These are phyloP conservation scores for Coemansia sp. DNA, from an alignment of 192 early-diverging fungal genomes.

Conservation along the genomic window DNA sequence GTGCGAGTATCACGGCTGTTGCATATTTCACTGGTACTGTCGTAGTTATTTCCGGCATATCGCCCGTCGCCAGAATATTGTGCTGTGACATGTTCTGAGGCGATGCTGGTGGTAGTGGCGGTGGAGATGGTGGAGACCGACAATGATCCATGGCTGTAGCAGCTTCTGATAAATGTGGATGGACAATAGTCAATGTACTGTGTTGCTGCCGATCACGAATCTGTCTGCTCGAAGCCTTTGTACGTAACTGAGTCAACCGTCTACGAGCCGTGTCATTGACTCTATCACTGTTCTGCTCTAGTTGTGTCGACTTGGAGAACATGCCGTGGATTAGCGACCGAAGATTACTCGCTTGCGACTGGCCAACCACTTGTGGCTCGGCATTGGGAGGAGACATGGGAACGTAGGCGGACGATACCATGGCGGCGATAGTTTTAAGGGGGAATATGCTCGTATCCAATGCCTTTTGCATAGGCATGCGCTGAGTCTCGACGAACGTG, in stretches of 20 bases:
- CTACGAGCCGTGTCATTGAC: neutral
- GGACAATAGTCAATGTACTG: slow-evolving; percentile 11
- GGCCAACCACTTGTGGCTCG: neutral
- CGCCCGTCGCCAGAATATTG: neutral
- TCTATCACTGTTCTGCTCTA: neutral
- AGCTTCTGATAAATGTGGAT: slow-evolving; percentile 13
- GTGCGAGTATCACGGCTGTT: slow-evolving; percentile 33
- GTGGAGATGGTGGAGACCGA: neutral
- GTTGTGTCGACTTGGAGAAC: neutral
- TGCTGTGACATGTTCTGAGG: neutral
- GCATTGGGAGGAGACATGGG: neutral
- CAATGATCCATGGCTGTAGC: neutral
- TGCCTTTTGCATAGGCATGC: slow-evolving; percentile 23
- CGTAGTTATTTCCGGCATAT: slow-evolving; percentile 11
- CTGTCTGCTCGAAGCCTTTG: neutral
- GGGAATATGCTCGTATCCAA: slow-evolving; percentile 31
- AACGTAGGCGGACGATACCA: slow-evolving; percentile 14
- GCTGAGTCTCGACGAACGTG: slow-evolving; percentile 42
- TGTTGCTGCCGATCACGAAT: neutral
- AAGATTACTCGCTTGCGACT: neutral
- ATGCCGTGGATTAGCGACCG: neutral
- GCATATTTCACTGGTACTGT: slow-evolving; percentile 35
- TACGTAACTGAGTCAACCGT: neutral
- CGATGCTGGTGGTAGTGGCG: neutral
- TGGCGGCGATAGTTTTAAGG: slow-evolving; percentile 32